These are phyloP conservation scores for Arbutus unedo DNA, from an alignment of 148 eudicot genomes.

Conservation along the genomic window DNA sequence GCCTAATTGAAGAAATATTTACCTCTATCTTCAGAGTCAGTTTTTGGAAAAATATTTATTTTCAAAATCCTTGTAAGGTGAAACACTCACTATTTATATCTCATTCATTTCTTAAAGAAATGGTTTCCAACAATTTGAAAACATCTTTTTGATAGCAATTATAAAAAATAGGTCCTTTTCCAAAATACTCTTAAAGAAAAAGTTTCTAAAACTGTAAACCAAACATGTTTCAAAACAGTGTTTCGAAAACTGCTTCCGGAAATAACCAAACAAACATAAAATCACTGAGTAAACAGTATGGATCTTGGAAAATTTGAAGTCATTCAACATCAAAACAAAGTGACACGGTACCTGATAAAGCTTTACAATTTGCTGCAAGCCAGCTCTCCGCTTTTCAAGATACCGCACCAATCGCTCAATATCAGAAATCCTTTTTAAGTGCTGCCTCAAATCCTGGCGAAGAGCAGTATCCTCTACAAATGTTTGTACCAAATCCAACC, in stretches of 20 bases:
- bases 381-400: conserved; percentile 70
- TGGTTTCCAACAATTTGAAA: background rate
- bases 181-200: background rate
- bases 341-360: conserved; percentile 76
- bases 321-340: background rate
- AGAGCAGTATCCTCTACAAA: conserved; percentile 90
- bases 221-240: background rate
- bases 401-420: conserved; percentile 66
- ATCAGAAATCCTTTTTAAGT: conserved; percentile 88
- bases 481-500: conserved; percentile 88
- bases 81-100: background rate
- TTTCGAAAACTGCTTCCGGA: background rate
- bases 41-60: background rate
- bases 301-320: background rate
- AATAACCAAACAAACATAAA: background rate
- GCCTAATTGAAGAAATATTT: background rate
- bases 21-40: background rate
- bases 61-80: background rate
- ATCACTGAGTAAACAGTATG: background rate
- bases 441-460: conserved; percentile 89
- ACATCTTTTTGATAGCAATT: background rate
- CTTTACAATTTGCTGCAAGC: conserved; percentile 81
- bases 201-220: background rate
- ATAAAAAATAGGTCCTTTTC: background rate
- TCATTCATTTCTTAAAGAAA: background rate